Percentiles rank a stretch among this genome's conserved stretches.
phyloP scores from a whole-genome alignment of 176 grass and related monocot genomes.

The Avena sativa region DNA sequence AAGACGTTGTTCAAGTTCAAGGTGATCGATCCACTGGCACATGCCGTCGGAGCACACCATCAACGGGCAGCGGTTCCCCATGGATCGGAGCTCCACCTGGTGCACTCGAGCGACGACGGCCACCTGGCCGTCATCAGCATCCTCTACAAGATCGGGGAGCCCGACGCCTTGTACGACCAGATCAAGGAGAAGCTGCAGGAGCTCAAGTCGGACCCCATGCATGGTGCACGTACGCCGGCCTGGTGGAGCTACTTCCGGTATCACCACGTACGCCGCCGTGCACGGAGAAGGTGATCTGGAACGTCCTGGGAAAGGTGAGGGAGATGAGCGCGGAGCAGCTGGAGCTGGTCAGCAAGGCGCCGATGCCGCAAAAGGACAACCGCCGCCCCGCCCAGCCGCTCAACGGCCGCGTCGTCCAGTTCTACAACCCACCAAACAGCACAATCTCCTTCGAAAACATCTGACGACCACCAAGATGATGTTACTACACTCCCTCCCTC shows the following conservation, averaged over 20 bases:
- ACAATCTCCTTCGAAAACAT: slow-evolving; percentile 34
- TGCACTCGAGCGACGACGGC: slow-evolving; percentile 55
- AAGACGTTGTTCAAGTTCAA: slow-evolving; percentile 35
- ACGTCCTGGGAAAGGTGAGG: slow-evolving; percentile 72
- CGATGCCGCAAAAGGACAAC: slow-evolving; percentile 27
- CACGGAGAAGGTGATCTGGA: slow-evolving; percentile 76
- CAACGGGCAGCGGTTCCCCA: slow-evolving; percentile 60
- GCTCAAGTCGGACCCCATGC: neutral
- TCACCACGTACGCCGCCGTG: slow-evolving; percentile 76
- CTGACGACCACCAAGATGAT: neutral
- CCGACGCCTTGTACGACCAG: slow-evolving; percentile 70
- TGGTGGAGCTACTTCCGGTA: slow-evolving; percentile 73
- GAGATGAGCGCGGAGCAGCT: slow-evolving; percentile 66
- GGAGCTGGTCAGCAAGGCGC: slow-evolving; percentile 24
- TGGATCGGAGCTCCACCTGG: slow-evolving; percentile 63
- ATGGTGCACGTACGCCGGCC: neutral
- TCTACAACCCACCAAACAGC: slow-evolving; percentile 47
- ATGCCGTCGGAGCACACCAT: slow-evolving; percentile 83
- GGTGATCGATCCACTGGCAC: slow-evolving; percentile 63
- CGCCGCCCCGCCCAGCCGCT: slow-evolving; percentile 68
- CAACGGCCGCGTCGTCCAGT: slow-evolving; percentile 57
- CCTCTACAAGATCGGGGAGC: slow-evolving; percentile 56
- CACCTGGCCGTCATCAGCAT: slow-evolving; percentile 49
- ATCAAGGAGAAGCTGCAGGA: neutral
- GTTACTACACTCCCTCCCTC: too few relatives aligned